Evolutionary conservation across 164 flowering plant genomes (phyloP).

Genomic region (Vitis amurensis): DNA sequence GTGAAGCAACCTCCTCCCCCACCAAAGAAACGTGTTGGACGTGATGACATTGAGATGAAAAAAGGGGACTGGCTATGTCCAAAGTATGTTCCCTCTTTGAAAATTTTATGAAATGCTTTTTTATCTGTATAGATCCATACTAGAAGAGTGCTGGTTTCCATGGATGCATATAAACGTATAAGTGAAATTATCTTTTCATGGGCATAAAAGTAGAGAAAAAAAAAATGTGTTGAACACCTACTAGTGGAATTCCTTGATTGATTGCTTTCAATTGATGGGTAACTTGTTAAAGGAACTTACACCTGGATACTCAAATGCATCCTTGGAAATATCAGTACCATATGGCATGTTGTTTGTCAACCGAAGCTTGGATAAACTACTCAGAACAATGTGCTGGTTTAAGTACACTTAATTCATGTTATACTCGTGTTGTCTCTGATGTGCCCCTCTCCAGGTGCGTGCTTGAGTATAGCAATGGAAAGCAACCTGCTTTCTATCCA

Average conservation of each 20-base stretch:
- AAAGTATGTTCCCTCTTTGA: slow-evolving; percentile 54
- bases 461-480: no score
- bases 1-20: slow-evolving; percentile 97
- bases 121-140: background rate
- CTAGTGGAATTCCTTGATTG: no score
- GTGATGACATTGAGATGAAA: slow-evolving; percentile 97
- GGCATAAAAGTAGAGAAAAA: background rate
- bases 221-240: no score
- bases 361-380: no score
- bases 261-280: background rate
- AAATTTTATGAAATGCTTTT: slow-evolving; percentile 3
- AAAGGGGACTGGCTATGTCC: slow-evolving; percentile 99
- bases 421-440: no score
- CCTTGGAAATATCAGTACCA: background rate
- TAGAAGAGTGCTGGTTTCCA: background rate
- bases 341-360: no score
- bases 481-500: no score
- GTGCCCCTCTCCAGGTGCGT: no score
- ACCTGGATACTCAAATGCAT: background rate
- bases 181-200: background rate
- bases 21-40: slow-evolving; percentile 90
- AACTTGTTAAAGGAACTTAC: background rate
- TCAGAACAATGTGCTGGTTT: no score
- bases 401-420: no score
- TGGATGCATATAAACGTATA: background rate